These are phyloP conservation scores for Kodamaea suecica DNA, from an alignment of 1,139 yeast species.

Conservation along the genomic window DNA sequence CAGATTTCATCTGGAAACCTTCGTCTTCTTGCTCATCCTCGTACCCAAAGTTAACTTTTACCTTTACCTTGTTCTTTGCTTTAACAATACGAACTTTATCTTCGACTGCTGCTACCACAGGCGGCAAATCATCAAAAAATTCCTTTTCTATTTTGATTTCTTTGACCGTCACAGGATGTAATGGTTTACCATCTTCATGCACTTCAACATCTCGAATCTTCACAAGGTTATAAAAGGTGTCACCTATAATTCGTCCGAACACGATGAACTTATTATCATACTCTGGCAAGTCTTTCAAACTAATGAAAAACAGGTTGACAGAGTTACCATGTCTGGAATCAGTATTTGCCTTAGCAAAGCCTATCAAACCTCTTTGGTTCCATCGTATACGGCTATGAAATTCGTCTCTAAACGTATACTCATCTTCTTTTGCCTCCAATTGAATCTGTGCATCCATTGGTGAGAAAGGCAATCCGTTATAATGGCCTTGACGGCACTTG, in stretches of 20 bases:
- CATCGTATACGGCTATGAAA: constrained; percentile 54
- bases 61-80: constrained; percentile 19
- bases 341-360: constrained; percentile 36
- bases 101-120: too few relatives aligned
- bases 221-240: constrained; percentile 52
- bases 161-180: constrained; percentile 50
- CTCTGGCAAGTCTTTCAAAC: constrained; percentile 45
- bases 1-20: constrained; percentile 47
- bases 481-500: constrained; percentile 44
- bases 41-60: constrained; percentile 17
- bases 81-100: too few relatives aligned
- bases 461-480: constrained; percentile 41
- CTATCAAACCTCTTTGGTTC: constrained; percentile 55
- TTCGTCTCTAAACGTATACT: constrained; percentile 39
- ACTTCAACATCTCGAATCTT: constrained; percentile 52
- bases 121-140: constrained; percentile 48
- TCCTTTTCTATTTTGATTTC: constrained; percentile 35
- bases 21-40: constrained; percentile 23
- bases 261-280: constrained; percentile 48
- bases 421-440: constrained; percentile 9
- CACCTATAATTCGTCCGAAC: constrained; percentile 64
- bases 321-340: constrained; percentile 30
- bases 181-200: constrained; percentile 40
- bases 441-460: constrained; percentile 40
- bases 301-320: constrained; percentile 52